Evolutionary conservation across 768 basidiomycete genomes (phyloP).

Genomic region (Termitomyces sp.): DNA sequence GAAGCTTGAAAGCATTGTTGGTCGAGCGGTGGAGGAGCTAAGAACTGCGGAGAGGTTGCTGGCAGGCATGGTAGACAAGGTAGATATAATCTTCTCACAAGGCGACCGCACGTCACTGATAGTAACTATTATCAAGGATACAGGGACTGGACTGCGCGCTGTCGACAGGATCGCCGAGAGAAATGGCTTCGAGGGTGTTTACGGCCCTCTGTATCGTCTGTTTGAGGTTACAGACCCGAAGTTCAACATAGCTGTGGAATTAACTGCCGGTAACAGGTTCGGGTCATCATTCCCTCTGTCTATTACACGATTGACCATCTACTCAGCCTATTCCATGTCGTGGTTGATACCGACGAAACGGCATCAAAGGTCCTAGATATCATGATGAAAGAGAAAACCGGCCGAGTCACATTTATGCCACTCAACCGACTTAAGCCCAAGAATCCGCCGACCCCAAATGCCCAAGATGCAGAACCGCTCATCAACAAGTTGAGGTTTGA

Average conservation of each 20-base stretch:
- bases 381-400: constrained; percentile 92
- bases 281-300: neutral
- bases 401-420: constrained; percentile 97
- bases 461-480: constrained; percentile 75
- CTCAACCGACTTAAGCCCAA: constrained; percentile 91
- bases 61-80: constrained; percentile 96
- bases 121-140: constrained; percentile 60
- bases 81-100: constrained; percentile 21
- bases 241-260: constrained; percentile 90
- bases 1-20: constrained; percentile 74
- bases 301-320: constrained; percentile 6
- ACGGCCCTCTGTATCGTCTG: constrained; percentile 91
- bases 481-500: constrained; percentile 83
- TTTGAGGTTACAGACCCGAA: constrained; percentile 86
- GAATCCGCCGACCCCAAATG: constrained; percentile 58
- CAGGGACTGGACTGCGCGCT: constrained; percentile 81
- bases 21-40: constrained; percentile 77
- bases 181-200: constrained; percentile 75
- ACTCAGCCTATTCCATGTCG: constrained; percentile 88
- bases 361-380: constrained; percentile 87
- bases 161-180: constrained; percentile 82
- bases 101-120: neutral
- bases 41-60: constrained; percentile 75
- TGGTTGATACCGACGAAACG: constrained; percentile 95
- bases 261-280: constrained; percentile 94